These are phyloP conservation scores for Paramyrothecium roridum DNA, from an alignment of 2,329 filamentous ascomycete species.

Conservation along the genomic window DNA sequence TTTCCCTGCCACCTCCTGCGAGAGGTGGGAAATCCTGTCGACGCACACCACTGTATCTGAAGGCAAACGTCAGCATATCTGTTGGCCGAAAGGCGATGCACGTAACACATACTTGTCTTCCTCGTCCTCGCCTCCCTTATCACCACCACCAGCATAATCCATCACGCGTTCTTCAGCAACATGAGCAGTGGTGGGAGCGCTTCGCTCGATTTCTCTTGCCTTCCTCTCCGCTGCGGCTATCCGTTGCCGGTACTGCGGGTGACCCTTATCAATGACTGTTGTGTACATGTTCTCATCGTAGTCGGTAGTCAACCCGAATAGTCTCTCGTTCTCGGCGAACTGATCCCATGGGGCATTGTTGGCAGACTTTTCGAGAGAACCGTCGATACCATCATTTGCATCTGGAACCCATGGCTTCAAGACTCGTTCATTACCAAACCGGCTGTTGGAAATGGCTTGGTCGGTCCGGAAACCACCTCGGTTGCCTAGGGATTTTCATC, in stretches of 20 bases:
- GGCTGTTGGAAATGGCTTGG: slow-evolving; percentile 76
- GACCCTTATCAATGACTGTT: slow-evolving; percentile 78
- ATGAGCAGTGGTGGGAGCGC: slow-evolving; percentile 71
- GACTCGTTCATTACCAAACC: slow-evolving; percentile 66
- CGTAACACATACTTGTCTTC: slow-evolving; percentile 75
- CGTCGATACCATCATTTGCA: slow-evolving; percentile 56
- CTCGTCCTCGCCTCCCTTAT: slow-evolving; percentile 73
- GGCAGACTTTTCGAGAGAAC: slow-evolving; percentile 65
- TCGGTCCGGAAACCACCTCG: slow-evolving; percentile 78
- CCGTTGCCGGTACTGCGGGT: slow-evolving; percentile 77
- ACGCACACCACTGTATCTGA: slow-evolving; percentile 86
- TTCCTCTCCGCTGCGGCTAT: slow-evolving; percentile 77
- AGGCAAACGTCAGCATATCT: slow-evolving; percentile 13
- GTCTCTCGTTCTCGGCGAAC: slow-evolving; percentile 82
- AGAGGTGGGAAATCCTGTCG: slow-evolving; percentile 73
- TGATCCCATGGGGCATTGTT: slow-evolving; percentile 74
- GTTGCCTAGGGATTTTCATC: slow-evolving; percentile 48
- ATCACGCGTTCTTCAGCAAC: slow-evolving; percentile 84
- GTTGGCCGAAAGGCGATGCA: background rate
- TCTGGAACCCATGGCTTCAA: slow-evolving; percentile 82
- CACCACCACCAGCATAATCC: slow-evolving; percentile 59
- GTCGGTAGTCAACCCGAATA: slow-evolving; percentile 83
- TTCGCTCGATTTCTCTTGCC: slow-evolving; percentile 85
- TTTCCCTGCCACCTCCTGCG: slow-evolving; percentile 38
- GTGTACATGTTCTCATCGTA: slow-evolving; percentile 97